phyloP scores from a whole-genome alignment of 139 green algal species.

The Spirogloea muscicola region DNA sequence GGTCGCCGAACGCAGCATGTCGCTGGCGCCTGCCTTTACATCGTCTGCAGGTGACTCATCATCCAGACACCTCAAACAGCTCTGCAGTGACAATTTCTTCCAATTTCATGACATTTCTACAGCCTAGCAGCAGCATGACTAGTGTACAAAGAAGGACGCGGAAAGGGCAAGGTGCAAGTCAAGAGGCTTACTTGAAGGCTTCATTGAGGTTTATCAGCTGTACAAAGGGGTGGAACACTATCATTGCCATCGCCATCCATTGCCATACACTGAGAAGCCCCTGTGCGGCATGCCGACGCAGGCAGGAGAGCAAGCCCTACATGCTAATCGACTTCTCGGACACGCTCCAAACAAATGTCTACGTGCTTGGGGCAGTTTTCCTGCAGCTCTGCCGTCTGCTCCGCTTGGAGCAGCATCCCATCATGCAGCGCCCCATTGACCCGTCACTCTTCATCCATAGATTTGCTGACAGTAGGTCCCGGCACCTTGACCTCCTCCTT shows the following conservation, averaged over 20 bases:
- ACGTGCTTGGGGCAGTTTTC: constrained; percentile 77
- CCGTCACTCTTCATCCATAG: constrained; percentile 91
- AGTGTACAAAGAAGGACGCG: too few relatives aligned
- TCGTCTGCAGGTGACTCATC: constrained; percentile 74
- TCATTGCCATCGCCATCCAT: too few relatives aligned
- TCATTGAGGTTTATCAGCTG: too few relatives aligned
- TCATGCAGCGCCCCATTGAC: constrained; percentile 83
- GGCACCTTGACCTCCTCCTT: too few relatives aligned
- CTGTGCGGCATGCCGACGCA: background rate
- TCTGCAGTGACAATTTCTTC: too few relatives aligned
- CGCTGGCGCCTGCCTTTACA: constrained; percentile 90
- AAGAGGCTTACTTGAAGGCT: too few relatives aligned
- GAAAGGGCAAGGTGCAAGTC: too few relatives aligned
- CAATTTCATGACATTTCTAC: too few relatives aligned
- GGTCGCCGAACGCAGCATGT: constrained; percentile 85
- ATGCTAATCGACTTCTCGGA: constrained; percentile 98
- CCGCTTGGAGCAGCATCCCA: constrained; percentile 77
- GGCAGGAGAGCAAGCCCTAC: constrained; percentile 88
- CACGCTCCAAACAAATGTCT: constrained; percentile 63
- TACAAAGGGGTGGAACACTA: too few relatives aligned
- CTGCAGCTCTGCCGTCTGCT: constrained; percentile 85
- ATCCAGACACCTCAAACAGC: too few relatives aligned
- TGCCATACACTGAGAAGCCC: background rate
- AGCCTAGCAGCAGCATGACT: too few relatives aligned
- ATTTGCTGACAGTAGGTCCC: constrained; percentile 72